Evolutionary conservation across 805 yeast species (phyloP), one percentile per base, ranked within the genome.

Genomic region (Saturnispora halmiae): DNA sequence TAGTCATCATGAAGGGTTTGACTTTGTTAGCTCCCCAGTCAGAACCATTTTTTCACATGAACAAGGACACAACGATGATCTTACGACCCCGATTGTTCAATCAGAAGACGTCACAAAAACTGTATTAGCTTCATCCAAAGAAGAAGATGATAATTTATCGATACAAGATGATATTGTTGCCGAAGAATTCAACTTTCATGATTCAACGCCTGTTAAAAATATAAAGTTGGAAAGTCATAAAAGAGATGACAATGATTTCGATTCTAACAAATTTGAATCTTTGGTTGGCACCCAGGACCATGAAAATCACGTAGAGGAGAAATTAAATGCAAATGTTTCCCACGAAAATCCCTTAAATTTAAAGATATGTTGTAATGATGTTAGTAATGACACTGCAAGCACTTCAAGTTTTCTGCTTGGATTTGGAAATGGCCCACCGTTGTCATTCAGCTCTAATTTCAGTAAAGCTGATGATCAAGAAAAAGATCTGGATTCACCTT

Each of bases 391-490:
- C 18, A 15, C 16, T 6, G 4, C 16, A 2, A 21, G 10, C 4
- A 16, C 10, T 11, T n/a, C 29, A 15, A 34, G 38, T 34, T 34
- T 34, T 14, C n/a, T 34, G 7, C 6, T n/a, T 16, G 38, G 38
- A 6, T 34, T 34, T 19, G 38, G 38, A 14, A 34, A 34, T n/a
- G 38, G 30, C 9, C 38, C 38, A 11, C 29, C 27, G 2, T 6
- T 20, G 5, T 14, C 36, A 19, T 6, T 22, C 14, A 4, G 15
- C 8, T 6, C 20, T 4, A 20, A 20, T 29, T 6, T 15, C 7
- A 29, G 18, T 13, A 18, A 19, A 10, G 27, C 11, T 33, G 36
- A 33, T 11, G 4, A 7, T 22, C 30, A 24, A 3, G 28, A 24
- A 8, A 14, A 18, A 6, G 21, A n/a, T 7, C 28, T 14, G 11